phyloP scores from a whole-genome alignment of 345 rosid genomes.

The Arabidopsis suecica region DNA sequence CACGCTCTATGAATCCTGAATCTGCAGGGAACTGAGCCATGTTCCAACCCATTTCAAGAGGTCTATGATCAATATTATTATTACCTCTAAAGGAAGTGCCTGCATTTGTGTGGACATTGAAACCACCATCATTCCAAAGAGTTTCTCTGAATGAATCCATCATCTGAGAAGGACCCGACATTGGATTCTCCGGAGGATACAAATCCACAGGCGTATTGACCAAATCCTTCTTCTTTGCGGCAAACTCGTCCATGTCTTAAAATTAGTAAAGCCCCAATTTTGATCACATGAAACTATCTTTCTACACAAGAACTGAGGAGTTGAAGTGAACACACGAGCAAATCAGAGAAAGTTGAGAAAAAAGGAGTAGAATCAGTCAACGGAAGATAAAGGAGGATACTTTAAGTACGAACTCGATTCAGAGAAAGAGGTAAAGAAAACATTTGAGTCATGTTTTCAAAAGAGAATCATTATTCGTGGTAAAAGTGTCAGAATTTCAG shows the following conservation, averaged over 20 bases:
- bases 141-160: conserved; percentile 59
- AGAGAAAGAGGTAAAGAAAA: conserved; percentile 38
- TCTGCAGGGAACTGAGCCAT: conserved; percentile 80
- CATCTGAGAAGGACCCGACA: conserved; percentile 65
- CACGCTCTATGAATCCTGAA: conserved; percentile 83
- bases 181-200: conserved; percentile 52
- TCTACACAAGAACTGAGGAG: conserved; percentile 33
- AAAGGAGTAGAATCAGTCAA: conserved; percentile 60
- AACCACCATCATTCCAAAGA: conserved; percentile 66
- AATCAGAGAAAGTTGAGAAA: conserved; percentile 44
- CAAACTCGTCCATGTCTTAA: conserved; percentile 57
- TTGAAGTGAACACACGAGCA: conserved; percentile 34
- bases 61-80: conserved; percentile 47
- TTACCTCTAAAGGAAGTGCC: conserved; percentile 48
- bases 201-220: conserved; percentile 53
- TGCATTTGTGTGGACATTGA: conserved; percentile 39
- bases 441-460: conserved; percentile 55
- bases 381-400: conserved; percentile 51
- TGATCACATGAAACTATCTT: conserved; percentile 5
- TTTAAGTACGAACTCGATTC: conserved; percentile 51
- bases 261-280: conserved; percentile 9
- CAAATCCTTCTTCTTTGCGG: conserved; percentile 52
- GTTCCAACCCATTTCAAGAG: conserved; percentile 67
- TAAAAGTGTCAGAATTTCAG: conserved; percentile 64
- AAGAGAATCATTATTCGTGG: conserved; percentile 36